Evolutionary conservation across 768 basidiomycete species (phyloP), one percentile per base, ranked within the genome.

Genomic region (Leucocoprinus sp.): DNA sequence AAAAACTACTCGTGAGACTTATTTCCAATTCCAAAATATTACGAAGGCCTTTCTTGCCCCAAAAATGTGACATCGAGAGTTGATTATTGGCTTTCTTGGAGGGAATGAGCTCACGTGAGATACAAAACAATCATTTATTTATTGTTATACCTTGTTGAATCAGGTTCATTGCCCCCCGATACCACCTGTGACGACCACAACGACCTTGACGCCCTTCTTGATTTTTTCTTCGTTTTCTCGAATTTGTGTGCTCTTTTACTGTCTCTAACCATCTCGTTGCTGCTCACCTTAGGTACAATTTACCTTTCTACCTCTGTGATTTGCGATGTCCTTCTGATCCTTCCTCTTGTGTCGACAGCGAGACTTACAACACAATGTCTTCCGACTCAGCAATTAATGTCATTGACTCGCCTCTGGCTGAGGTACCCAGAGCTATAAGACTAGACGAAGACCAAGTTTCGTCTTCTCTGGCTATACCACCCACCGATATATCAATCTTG

Each of bases 311-410:
- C 4, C 21, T 49, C 29, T 42, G 31, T 31, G 17, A 42, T 31
- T 31, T 53, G 52, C 52, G 55, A 62, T 64, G 63, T 51, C 45
- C 42, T 55, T 51, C 52, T 61, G 59, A 60, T 55, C 37, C 45
- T 27, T 40, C 35, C 27, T 35, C 19, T 22, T 48, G 36, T 40
- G 33, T 36, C 48, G 50, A 54, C 55, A 34, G 36, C 49, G 37
- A 43, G 31, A 48, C 46, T 39, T 14, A 31, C 28, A 6, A 21
- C 14, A 27, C 46, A 26, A 48, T 48, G 46, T 21, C 46, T 28
- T 48, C 34, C 21, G 27, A n/a, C 24, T n/a, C 38, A 12, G 28
- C 19, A 14, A 40, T 41, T 17, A 22, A 26, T 26, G 15, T 15
- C 3, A 21, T 9, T n/a, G 46, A 48, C 39, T 26, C 28, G 15